Base-by-base conservation (phyloP, 78 protist genomes). In the Chrysochromulina parva region DNA sequence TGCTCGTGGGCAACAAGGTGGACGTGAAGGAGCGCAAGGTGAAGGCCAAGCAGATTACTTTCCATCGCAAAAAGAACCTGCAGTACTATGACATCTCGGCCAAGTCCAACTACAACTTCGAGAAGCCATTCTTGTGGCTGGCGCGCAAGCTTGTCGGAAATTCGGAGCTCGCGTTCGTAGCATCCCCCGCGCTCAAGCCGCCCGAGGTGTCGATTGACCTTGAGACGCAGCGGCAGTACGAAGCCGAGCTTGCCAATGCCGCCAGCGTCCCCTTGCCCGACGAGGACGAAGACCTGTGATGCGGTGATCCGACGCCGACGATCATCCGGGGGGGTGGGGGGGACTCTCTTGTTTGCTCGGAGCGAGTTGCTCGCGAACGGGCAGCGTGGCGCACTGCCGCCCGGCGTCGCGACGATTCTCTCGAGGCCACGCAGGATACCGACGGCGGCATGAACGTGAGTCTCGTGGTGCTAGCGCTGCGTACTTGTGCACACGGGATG, bases 41-140 rank as follows among this genome's bases (percentile, higher is more conserved):
- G 66, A 98, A 97, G 97, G 96, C 99, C 81, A 94, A 95, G 90
- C 91, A 90, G 92, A 97, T 99, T 95, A 95, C 95, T 69, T 99
- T 98, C 99, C 99, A 99, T 96, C 95, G 99, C 84, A 96, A 95
- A 95, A 96, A 97, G 97, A 96, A 94, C 96, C 90, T 98, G 65
- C 84, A 97, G 94, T 99, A 99, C 98, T 98, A 96, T 93, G 99
- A 98, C 86, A 96, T 99, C 88, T 96, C 98, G 28, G 99, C 99
- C 90, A 98, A 98, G 96, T 87, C 97, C 81, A 98, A 98, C 97
- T 99, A 98, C 98, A 95, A 99, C 95, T 98, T 97, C 88, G 99
- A 99, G 96, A 98, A 98, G 97, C 99, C 99, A 78, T 98, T 98
- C 98, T 95, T 97, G 84, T 97, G 97, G 97, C 96, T 99, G 59